Evolutionary conservation across 371 early-diverging fungal species (phyloP).

Genomic region (Batkoa obscura): DNA sequence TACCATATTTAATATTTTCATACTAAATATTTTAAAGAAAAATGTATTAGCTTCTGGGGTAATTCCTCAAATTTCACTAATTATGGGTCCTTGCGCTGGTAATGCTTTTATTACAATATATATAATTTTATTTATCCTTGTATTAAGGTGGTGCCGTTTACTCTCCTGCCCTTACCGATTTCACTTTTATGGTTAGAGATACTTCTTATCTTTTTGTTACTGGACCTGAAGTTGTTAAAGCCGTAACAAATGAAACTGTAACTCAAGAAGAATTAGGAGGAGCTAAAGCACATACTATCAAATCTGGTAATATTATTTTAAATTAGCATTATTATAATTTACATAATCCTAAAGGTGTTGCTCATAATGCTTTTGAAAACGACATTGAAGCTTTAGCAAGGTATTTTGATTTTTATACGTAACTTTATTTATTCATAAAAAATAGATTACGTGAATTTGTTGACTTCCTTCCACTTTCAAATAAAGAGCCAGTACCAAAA

Average conservation of each 20-base stretch:
- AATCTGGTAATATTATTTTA: constrained; percentile 27
- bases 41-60: constrained; percentile 89
- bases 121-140: background rate
- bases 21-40: constrained; percentile 14
- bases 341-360: constrained; percentile 36
- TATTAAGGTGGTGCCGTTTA: constrained; percentile 75
- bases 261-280: constrained; percentile 94
- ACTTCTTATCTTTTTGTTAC: constrained; percentile 93
- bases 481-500: constrained; percentile 42
- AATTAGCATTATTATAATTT: background rate
- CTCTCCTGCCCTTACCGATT: constrained; percentile 92
- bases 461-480: constrained; percentile 74
- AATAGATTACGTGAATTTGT: constrained; percentile 60
- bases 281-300: constrained; percentile 76
- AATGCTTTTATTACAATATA: background rate
- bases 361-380: constrained; percentile 80
- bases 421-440: background rate
- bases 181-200: constrained; percentile 89
- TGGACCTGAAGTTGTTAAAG: constrained; percentile 92
- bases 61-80: constrained; percentile 84
- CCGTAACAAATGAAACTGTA: constrained; percentile 85
- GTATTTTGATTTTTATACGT: constrained; percentile 9
- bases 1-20: background rate
- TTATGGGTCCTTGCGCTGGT: constrained; percentile 96
- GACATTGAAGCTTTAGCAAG: constrained; percentile 82